A percentile compares a stretch with the other conserved stretches of the same genome.
These are phyloP conservation scores for Pueraria montana DNA, from an alignment of 306 rosid species.

Conservation along the genomic window DNA sequence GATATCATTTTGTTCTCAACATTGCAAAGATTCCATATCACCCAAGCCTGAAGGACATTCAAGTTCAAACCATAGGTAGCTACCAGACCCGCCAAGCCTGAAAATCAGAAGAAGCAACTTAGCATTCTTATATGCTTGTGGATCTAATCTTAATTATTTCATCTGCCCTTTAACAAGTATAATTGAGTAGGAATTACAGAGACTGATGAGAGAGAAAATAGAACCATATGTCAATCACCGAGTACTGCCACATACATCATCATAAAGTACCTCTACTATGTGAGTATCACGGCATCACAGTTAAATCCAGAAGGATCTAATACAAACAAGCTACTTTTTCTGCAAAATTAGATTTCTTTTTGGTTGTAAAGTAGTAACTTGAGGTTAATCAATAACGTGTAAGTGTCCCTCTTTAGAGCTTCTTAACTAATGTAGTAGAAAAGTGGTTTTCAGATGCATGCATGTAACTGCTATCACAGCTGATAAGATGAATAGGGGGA, in stretches of 20 bases:
- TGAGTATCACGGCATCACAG: slow-evolving; percentile 6
- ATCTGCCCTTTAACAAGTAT: background rate
- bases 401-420: background rate
- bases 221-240: background rate
- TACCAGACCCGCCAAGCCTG: slow-evolving; percentile 89
- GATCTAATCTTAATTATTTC: slow-evolving; percentile 14
- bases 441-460: slow-evolving; percentile 6
- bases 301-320: slow-evolving; percentile 5
- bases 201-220: background rate
- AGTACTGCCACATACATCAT: background rate
- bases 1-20: slow-evolving; percentile 96
- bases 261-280: background rate
- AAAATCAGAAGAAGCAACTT: slow-evolving; percentile 42
- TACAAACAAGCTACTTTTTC: background rate
- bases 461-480: slow-evolving; percentile 6
- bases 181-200: background rate
- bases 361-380: background rate
- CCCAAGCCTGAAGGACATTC: slow-evolving; percentile 90
- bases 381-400: background rate
- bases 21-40: slow-evolving; percentile 90
- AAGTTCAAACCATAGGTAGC: slow-evolving; percentile 86
- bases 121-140: background rate
- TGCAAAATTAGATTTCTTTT: slow-evolving; percentile 1
- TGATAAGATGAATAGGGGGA: slow-evolving; percentile 21
- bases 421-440: slow-evolving; percentile 1